A percentile compares a stretch with the other conserved stretches of the same genome.
Conservation (phyloP, 2,329 filamentous ascomycete species). For the Ilyonectria destructans region DNA sequence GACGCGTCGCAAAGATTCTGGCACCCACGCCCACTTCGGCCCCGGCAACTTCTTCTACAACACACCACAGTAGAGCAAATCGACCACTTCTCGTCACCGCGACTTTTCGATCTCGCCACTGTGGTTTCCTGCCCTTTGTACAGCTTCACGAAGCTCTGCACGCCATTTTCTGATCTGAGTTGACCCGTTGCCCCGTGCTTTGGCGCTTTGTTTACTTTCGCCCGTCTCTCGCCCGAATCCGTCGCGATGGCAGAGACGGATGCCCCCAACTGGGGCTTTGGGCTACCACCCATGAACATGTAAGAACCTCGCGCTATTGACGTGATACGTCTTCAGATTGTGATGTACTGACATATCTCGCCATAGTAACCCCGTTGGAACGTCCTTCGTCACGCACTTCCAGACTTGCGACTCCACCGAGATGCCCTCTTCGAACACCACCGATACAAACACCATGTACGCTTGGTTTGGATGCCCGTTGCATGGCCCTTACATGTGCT, state of each 20-base stretch:
- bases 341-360: slow-evolving; percentile 37
- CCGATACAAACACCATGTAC: slow-evolving; percentile 38
- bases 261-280: slow-evolving; percentile 45
- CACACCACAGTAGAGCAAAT: slow-evolving; percentile 32
- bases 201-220: slow-evolving; percentile 50
- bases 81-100: slow-evolving; percentile 34
- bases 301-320: slow-evolving; percentile 26
- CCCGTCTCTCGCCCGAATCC: slow-evolving; percentile 37
- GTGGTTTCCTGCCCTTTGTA: slow-evolving; percentile 13
- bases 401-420: slow-evolving; percentile 34
- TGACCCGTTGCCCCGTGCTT: slow-evolving; percentile 40
- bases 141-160: slow-evolving; percentile 36
- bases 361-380: slow-evolving; percentile 43
- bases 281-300: slow-evolving; percentile 41
- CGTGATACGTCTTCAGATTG: not conserved
- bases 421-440: slow-evolving; percentile 12
- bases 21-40: slow-evolving; percentile 28
- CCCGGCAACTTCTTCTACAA: slow-evolving; percentile 26
- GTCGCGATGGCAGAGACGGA: slow-evolving; percentile 46
- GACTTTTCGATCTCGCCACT: slow-evolving; percentile 18
- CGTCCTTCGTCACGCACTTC: slow-evolving; percentile 50
- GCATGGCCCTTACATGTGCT: slow-evolving; percentile 20
- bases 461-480: slow-evolving; percentile 22
- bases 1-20: slow-evolving; percentile 35
- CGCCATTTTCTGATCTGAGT: slow-evolving; percentile 3